Percentiles rank a stretch among this genome's conserved stretches.
These are phyloP conservation scores for Colletotrichum nymphaeae DNA, from an alignment of 2,329 filamentous ascomycete species.

Conservation along the genomic window DNA sequence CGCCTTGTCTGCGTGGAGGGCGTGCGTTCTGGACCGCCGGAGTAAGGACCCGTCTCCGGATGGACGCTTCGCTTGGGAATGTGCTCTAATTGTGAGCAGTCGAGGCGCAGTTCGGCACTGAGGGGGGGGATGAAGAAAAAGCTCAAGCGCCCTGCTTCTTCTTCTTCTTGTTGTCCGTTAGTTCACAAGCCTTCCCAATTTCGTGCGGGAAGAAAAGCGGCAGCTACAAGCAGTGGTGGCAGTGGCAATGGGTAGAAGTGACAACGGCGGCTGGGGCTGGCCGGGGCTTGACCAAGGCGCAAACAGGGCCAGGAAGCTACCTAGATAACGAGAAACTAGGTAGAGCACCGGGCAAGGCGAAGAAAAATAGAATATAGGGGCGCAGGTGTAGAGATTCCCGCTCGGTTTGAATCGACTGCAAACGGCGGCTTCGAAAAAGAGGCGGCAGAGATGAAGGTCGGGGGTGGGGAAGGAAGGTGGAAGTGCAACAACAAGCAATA, in stretches of 20 bases:
- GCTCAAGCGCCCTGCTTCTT: neutral
- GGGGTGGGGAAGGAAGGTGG: neutral
- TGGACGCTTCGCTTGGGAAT: conserved; percentile 16
- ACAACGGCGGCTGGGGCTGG: conserved; percentile 26
- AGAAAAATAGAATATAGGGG: neutral
- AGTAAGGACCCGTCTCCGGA: conserved; percentile 24
- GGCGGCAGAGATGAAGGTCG: neutral
- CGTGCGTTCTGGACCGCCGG: conserved; percentile 24
- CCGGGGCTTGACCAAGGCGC: conserved; percentile 23
- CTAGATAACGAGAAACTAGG: neutral
- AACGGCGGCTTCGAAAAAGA: conserved; percentile 25
- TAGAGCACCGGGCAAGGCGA: conserved; percentile 14
- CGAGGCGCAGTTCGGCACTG: conserved; percentile 13
- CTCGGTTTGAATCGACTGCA: conserved; percentile 25
- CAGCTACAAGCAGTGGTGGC: neutral
- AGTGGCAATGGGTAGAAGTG: neutral
- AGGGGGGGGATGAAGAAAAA: neutral
- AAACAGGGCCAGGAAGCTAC: conserved; percentile 7
- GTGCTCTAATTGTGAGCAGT: conserved; percentile 27
- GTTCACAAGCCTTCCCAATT: conserved; percentile 19
- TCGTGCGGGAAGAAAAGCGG: neutral
- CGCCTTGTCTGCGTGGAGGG: conserved; percentile 3
- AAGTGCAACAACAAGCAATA: conserved; percentile 20
- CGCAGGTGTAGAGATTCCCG: conserved; percentile 16
- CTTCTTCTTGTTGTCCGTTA: conserved; percentile 12